Percentiles rank a stretch among this genome's conserved stretches.
These are phyloP conservation scores for Exophiala dermatitidis DNA, from an alignment of 2,329 filamentous ascomycete species.

Conservation along the genomic window DNA sequence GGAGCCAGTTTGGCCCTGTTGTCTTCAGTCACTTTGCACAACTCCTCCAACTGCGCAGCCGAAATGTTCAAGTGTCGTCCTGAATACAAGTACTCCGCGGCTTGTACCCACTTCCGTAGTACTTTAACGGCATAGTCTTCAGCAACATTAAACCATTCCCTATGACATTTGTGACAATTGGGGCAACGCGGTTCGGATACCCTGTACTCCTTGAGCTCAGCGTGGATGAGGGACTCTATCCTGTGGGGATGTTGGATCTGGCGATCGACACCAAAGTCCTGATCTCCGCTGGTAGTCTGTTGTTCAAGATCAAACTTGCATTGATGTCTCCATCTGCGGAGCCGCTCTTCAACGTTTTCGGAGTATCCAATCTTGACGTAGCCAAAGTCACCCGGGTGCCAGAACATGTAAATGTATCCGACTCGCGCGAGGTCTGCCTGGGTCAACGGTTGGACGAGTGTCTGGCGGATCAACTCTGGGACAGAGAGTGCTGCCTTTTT, in stretches of 20 bases:
- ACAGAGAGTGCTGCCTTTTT: neutral
- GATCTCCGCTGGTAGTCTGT: neutral
- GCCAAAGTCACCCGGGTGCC: constrained; percentile 11
- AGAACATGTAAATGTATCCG: constrained; percentile 10
- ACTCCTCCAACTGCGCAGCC: too few species aligned
- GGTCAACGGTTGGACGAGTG: constrained; percentile 1
- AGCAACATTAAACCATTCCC: constrained; percentile 12
- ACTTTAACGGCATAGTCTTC: constrained; percentile 6
- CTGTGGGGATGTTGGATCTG: constrained; percentile 2
- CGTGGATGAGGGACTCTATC: constrained; percentile 15
- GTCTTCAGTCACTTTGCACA: too few species aligned
- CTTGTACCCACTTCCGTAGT: constrained; percentile 7
- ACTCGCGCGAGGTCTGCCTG: neutral
- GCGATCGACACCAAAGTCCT: neutral
- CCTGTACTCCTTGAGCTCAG: constrained; percentile 13
- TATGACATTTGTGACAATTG: constrained; percentile 3
- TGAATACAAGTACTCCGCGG: too few species aligned
- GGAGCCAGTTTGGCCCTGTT: too few species aligned
- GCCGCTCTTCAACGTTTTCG: constrained; percentile 2
- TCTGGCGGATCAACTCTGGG: constrained; percentile 6
- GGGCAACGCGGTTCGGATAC: constrained; percentile 2
- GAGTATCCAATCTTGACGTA: constrained; percentile 15
- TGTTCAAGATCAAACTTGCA: constrained; percentile 6
- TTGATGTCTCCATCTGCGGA: constrained; percentile 5
- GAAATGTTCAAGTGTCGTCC: too few species aligned